These are phyloP conservation scores for Russula griseocarnosa DNA, from an alignment of 768 basidiomycete species.

Conservation along the genomic window DNA sequence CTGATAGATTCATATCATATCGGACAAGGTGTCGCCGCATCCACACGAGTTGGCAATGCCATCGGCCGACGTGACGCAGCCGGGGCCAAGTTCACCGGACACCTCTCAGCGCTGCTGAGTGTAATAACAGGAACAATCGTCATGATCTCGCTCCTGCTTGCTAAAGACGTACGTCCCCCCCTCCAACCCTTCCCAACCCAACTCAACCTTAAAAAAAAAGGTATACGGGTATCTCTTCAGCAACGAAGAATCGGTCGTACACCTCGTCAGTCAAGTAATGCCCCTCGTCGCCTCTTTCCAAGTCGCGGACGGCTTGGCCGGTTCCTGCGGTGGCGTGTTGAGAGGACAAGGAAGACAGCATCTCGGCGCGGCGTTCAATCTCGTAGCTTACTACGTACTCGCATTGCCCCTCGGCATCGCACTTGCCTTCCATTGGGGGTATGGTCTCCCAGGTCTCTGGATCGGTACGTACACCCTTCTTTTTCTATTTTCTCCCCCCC, in stretches of 20 bases:
- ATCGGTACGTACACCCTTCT: conserved; percentile 35
- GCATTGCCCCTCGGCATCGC: conserved; percentile 51
- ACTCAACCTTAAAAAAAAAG: conserved; percentile 33
- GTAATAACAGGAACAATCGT: conserved; percentile 54
- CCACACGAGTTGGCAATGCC: conserved; percentile 67
- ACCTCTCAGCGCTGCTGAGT: conserved; percentile 61
- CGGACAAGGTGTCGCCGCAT: conserved; percentile 62
- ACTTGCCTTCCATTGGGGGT: conserved; percentile 44
- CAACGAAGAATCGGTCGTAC: conserved; percentile 53
- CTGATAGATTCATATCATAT: background rate
- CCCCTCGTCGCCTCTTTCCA: conserved; percentile 55
- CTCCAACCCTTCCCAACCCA: background rate
- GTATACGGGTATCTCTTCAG: conserved; percentile 67
- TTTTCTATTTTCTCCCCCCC: too few species aligned
- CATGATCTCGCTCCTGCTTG: conserved; percentile 54
- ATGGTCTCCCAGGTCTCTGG: conserved; percentile 52
- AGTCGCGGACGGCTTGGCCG: conserved; percentile 50
- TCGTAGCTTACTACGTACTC: conserved; percentile 58
- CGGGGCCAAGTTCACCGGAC: conserved; percentile 55
- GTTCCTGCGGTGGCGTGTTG: conserved; percentile 48
- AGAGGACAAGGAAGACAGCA: conserved; percentile 58
- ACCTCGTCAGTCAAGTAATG: conserved; percentile 48
- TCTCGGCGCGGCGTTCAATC: conserved; percentile 69
- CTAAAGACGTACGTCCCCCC: conserved; percentile 47
- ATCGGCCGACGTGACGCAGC: conserved; percentile 54